Evolutionary conservation across 164 flowering plant species (phyloP).

Genomic region (Brasenia schreberi): DNA sequence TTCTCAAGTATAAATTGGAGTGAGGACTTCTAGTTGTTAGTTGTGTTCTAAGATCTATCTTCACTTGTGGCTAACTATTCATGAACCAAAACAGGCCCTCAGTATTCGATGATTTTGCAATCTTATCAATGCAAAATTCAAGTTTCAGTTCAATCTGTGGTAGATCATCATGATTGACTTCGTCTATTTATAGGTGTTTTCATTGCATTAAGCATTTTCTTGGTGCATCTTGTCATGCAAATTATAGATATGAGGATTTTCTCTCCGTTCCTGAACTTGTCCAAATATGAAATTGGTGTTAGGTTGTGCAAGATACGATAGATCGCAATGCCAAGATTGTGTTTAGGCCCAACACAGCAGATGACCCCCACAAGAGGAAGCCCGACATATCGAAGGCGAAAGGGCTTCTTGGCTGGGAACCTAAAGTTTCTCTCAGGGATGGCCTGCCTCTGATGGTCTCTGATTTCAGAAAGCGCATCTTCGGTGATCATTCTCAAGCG

Average conservation of each 20-base stretch:
- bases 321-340: conserved; percentile 83
- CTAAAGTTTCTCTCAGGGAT: conserved; percentile 63
- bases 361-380: conserved; percentile 97
- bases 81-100: no score
- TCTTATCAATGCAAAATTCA: no score
- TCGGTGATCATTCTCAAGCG: conserved; percentile 64
- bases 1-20: no score
- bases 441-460: conserved; percentile 92
- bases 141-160: no score
- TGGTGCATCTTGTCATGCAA: neutral
- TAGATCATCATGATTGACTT: no score
- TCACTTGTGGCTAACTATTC: no score
- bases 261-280: no score
- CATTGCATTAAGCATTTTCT: neutral
- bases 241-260: neutral
- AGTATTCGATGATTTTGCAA: no score
- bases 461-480: conserved; percentile 74
- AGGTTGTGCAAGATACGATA: conserved; percentile 91
- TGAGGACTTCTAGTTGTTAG: no score
- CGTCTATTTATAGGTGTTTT: neutral
- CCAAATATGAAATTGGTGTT: neutral
- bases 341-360: conserved; percentile 83
- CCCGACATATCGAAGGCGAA: conserved; percentile 88
- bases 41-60: no score
- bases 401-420: conserved; percentile 83